Conservation (phyloP, 768 basidiomycete species). For the Tulasnella sp. region DNA sequence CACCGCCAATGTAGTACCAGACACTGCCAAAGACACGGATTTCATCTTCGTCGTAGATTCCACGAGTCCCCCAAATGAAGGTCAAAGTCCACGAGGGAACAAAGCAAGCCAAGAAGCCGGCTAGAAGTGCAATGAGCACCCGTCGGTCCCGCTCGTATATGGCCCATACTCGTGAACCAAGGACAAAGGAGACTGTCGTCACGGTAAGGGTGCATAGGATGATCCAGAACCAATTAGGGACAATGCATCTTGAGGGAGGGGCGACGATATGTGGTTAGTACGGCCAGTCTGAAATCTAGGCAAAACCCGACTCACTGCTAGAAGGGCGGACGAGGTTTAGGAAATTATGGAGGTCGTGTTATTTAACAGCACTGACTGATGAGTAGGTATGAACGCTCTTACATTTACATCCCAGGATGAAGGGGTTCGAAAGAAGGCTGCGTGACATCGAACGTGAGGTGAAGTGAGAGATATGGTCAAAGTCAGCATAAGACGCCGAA, state of each 20-base stretch:
- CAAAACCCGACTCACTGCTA: neutral
- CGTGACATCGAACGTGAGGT: neutral
- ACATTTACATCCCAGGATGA: neutral
- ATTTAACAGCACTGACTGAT: neutral
- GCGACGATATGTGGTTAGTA: neutral
- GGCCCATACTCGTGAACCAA: neutral
- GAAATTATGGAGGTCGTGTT: neutral
- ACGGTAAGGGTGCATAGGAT: neutral
- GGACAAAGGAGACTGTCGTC: neutral
- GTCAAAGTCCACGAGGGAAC: neutral
- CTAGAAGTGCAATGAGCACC: neutral
- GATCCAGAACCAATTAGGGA: neutral
- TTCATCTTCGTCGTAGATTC: neutral
- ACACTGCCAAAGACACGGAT: neutral
- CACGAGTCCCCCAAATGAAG: neutral
- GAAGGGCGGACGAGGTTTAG: neutral
- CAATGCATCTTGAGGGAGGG: neutral
- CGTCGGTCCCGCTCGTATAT: constrained; percentile 4
- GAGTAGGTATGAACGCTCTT: neutral
- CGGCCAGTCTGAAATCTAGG: neutral
- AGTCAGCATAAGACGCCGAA: neutral
- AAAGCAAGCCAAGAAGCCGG: neutral
- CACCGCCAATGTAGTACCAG: neutral
- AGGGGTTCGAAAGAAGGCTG: neutral
- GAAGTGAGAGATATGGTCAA: neutral